These are phyloP conservation scores for Dothistroma septosporum DNA, from an alignment of 2,329 filamentous ascomycete genomes.

Conservation along the genomic window DNA sequence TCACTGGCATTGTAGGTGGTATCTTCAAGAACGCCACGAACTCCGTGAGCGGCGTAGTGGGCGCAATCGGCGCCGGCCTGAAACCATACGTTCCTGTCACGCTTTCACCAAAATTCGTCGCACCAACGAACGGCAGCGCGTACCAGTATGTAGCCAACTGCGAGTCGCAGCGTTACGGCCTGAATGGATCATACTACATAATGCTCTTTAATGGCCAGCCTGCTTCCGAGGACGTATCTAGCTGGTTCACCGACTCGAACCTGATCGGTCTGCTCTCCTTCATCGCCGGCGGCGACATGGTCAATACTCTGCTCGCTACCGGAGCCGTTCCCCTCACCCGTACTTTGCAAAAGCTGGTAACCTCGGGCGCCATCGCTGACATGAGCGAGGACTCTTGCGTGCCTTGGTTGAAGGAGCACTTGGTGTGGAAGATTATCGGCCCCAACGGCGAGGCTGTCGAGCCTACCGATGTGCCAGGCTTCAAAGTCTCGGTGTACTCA, in stretches of 20 bases:
- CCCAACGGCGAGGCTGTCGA: slow-evolving; percentile 33
- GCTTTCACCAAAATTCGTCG: neutral
- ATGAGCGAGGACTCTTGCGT: slow-evolving; percentile 28
- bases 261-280: slow-evolving; percentile 59
- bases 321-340: slow-evolving; percentile 45
- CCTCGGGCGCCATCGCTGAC: slow-evolving; percentile 31
- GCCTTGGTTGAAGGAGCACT: slow-evolving; percentile 31
- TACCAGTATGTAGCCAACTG: slow-evolving; percentile 68
- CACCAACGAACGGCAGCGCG: slow-evolving; percentile 40
- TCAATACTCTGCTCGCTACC: slow-evolving; percentile 30
- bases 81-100: neutral
- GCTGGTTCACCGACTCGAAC: slow-evolving; percentile 52
- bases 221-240: slow-evolving; percentile 37
- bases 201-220: slow-evolving; percentile 62
- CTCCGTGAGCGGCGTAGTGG: slow-evolving; percentile 32
- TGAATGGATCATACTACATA: slow-evolving; percentile 60
- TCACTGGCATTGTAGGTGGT: neutral
- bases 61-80: slow-evolving; percentile 10
- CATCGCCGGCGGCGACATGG: slow-evolving; percentile 33
- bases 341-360: slow-evolving; percentile 35
- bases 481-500: slow-evolving; percentile 39
- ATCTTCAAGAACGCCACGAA: neutral
- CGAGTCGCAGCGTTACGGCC: slow-evolving; percentile 55
- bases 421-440: slow-evolving; percentile 35
- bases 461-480: slow-evolving; percentile 33